Evolutionary conservation across 371 early-diverging fungal genomes (phyloP), one percentile per base, ranked within the genome.

Genomic region (Conidiobolus incongruus): DNA sequence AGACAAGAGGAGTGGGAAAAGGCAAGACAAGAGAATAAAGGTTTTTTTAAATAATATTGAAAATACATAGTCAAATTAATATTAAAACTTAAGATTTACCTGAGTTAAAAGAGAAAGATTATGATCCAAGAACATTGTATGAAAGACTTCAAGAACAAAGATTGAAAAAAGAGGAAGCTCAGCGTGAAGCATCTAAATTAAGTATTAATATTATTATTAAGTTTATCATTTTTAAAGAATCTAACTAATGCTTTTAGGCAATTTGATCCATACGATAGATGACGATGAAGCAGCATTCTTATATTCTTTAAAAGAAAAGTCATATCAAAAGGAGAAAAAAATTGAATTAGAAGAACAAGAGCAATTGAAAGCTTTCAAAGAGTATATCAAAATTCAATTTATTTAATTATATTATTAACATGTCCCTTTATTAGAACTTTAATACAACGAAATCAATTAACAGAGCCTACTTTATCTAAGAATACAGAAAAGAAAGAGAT

Each of bases 221-320:
- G 21, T 21, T 16, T 20, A 37, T n/a, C 4, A 10, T 21, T 5
- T 20, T 10, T 37, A 20, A 37, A 8, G 8, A 20, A 37, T 20
- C 4, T 10, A 30, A 8, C n/a, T 38, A 8, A 5, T 38, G 7
- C 5, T 19, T 24, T 7, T 51, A 46, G 26, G 49, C 15, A 38
- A 41, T 32, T 13, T 34, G 48, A 23, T 42, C 43, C 20, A 56
- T 35, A 11, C 49, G 26, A 36, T 48, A 39, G 28, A 56, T 44
- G 23, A 43, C 5, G 43, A 43, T 33, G 43, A 51, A 46, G 7
- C 45, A 24, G 35, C 51, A 22, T 24, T 48, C 23, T n/a, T 44
- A 34, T 15, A 46, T 20, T 4, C 23, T 20, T 4, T 40, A 10
- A 24, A 35, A 16, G 40, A 23, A n/a, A 40, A 44, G 24, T 39